Percentiles rank a stretch among this genome's conserved stretches.
Conservation (phyloP, 2,329 filamentous ascomycete genomes). For the Hymenoscyphus fructigenus region DNA sequence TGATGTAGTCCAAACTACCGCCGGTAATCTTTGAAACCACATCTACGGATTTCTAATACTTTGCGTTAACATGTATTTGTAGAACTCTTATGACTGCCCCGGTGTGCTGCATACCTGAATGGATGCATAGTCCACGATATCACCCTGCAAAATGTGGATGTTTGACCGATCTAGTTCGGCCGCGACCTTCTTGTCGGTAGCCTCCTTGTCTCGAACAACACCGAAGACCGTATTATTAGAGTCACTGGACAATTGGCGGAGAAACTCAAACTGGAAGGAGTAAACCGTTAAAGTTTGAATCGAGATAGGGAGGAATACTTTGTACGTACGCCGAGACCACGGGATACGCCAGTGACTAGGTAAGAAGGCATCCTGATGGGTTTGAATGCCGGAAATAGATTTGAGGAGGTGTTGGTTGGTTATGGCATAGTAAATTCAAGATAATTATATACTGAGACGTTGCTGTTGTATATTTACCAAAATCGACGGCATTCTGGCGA, state of each 20-base stretch:
- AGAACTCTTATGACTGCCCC: too few relatives aligned
- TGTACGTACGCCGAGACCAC: slow-evolving; percentile 5
- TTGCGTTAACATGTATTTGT: too few relatives aligned
- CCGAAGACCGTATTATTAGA: slow-evolving; percentile 46
- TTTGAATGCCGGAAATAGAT: neutral
- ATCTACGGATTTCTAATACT: slow-evolving; percentile 16
- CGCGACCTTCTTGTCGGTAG: slow-evolving; percentile 44
- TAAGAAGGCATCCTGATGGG: slow-evolving; percentile 3
- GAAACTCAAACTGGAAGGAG: slow-evolving; percentile 46
- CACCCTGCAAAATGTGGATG: slow-evolving; percentile 20
- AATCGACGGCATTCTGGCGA: too few relatives aligned
- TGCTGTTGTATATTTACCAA: too few relatives aligned
- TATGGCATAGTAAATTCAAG: too few relatives aligned
- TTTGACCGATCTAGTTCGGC: slow-evolving; percentile 37
- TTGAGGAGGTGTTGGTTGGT: too few relatives aligned
- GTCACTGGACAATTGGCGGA: slow-evolving; percentile 45
- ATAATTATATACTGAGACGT: too few relatives aligned
- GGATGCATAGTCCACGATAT: slow-evolving; percentile 12
- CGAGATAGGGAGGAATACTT: neutral
- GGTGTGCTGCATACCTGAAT: slow-evolving; percentile 8
- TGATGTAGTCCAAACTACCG: slow-evolving; percentile 49
- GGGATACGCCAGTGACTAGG: slow-evolving; percentile 5
- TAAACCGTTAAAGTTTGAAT: neutral
- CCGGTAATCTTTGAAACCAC: slow-evolving; percentile 36
- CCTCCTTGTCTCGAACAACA: slow-evolving; percentile 47